phyloP scores from a whole-genome alignment of 1,284 basidiomycete species.

The Exobasidium cylindrosporum region DNA sequence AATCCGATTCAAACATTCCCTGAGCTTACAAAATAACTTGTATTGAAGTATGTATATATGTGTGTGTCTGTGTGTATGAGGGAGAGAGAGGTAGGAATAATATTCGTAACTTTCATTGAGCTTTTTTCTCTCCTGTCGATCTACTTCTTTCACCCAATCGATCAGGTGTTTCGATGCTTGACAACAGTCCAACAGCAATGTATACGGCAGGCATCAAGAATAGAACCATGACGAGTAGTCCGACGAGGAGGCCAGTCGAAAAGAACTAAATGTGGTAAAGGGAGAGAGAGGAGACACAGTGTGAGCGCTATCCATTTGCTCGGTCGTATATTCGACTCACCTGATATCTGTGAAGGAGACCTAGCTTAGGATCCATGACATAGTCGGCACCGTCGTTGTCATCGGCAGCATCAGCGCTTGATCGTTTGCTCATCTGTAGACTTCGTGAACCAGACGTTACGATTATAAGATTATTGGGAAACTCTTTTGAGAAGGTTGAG shows the following conservation, averaged over 20 bases:
- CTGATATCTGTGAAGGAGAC: slow-evolving; percentile 6
- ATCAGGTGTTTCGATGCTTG: slow-evolving; percentile 9
- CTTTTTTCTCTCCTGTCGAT: not conserved
- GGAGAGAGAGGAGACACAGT: too few species aligned
- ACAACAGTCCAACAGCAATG: not conserved
- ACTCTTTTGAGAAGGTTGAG: not conserved
- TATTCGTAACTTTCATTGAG: not conserved
- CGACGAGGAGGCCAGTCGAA: slow-evolving; percentile 7
- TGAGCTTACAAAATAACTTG: too few species aligned
- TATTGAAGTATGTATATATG: not conserved
- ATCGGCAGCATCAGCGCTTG: not conserved
- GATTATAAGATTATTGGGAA: not conserved
- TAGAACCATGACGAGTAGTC: slow-evolving; percentile 6
- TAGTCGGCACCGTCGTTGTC: not conserved
- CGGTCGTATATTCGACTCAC: not conserved
- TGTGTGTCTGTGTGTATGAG: not conserved
- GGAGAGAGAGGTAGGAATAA: too few species aligned
- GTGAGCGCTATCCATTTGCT: too few species aligned
- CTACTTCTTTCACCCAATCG: not conserved
- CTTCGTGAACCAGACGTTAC: not conserved
- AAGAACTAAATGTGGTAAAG: not conserved
- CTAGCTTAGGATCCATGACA: slow-evolving; percentile 2
- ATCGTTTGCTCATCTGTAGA: not conserved
- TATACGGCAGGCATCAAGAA: not conserved
- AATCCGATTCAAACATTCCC: too few species aligned